Evolutionary conservation across 2,329 filamentous ascomycete genomes (phyloP), one percentile per base, ranked within the genome.

Genomic region (Raffaelea ambrosiae): DNA sequence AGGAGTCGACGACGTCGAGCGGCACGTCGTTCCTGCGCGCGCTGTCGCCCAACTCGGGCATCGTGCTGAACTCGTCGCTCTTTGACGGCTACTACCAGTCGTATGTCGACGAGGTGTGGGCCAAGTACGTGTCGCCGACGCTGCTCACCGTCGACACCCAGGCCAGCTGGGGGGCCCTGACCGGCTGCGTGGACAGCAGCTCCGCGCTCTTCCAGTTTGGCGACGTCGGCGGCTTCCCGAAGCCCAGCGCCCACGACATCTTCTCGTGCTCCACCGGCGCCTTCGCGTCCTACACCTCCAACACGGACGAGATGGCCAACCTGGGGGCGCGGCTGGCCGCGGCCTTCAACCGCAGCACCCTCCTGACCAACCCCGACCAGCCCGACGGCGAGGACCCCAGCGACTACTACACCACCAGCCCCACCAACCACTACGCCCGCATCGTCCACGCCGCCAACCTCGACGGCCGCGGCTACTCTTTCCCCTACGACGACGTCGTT

Each of bases 281-380:
- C 1, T 83, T 84, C 62, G 70, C 65, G 2, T 62, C 57, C 38
- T 66, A 66, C 43, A 56, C 66, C 5, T 64, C 63, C 35, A 67
- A 70, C 47, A 58, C 63, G 3, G 66, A 66, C 44, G 64, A 71
- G 57, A 70, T 73, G 59, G 75, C 77, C 51, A 81, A 81, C 51
- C 76, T 90, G 48, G 81, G 82, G 9, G 84, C 88, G 0, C 74
- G 87, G n/a, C 66, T 93, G 14, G 77, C 83, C 0, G 86, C 87
- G 1, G 85, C 83, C 1, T 78, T 91, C 58, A 88, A 90, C 64
- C 75, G 87, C 20, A 81, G 77, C 31, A 90, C 84, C 11, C 64
- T 93, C 51, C 64, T 86, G 44, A 59, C 64, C 19, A 66, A 75
- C 55, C 46, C 61, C n/a, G 56, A 58, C 54, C 79, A 76, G 64